Evolutionary conservation across 441 rosid genomes (phyloP), one percentile per base, ranked within the genome.

Genomic region (Syzygium syzygioides): DNA sequence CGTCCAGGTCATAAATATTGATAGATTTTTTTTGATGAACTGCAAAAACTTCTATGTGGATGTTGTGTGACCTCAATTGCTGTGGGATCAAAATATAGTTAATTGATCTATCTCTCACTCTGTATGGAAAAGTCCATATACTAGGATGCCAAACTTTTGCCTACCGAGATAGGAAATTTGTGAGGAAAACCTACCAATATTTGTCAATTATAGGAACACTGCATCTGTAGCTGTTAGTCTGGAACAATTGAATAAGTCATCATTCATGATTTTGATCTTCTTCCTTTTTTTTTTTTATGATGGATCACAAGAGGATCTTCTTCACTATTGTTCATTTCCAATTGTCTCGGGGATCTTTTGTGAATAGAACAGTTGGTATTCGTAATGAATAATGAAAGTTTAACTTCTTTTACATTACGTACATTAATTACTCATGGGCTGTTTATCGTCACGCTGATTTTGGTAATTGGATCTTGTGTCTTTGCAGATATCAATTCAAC

Each of bases 401-500:
- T 76, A 41, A 52, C 83, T 76, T 76, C 28, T 23, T 71, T 37
- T 41, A 76, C 83, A 6, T 41, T 23, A 41, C 3, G 7, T 25
- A 11, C 10, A 2, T 76, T 45, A 23, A 76, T 76, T 41, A 14
- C n/a, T 76, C 15, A 23, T 76, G 83, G 18, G 83, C 83, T 76
- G 52, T 45, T 41, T 41, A 23, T 76, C 17, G 25, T 76, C 83
- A 56, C 5, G 56, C 37, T 84, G 83, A 66, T 87, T 87, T 34
- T 86, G 30, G 87, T 56, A 13, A 28, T 6, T 56, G 64, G 11
- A n/a, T 26, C 4, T 57, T 62, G 1, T 60, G 20, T 86, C 30
- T 88, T 76, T 87, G 86, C 90, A 94, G 96, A 89, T 93, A 87
- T 89, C 30, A 89, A 59, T 85, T 30, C 92, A 55, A 87, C 90